These are phyloP conservation scores for Gremmenia infestans DNA, from an alignment of 2,329 filamentous ascomycete species.

Conservation along the genomic window DNA sequence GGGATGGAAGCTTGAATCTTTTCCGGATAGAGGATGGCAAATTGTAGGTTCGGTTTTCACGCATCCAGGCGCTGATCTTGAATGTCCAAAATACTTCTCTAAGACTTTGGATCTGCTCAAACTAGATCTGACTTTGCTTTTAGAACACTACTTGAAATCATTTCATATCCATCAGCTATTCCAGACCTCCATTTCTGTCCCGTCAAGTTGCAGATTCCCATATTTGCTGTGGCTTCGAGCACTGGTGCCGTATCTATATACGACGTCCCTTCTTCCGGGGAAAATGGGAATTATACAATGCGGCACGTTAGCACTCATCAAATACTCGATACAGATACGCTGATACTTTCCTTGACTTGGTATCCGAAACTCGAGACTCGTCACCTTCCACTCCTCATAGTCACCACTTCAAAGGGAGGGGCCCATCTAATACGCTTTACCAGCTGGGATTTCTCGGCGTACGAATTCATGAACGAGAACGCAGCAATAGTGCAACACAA, in stretches of 20 bases:
- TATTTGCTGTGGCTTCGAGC: slow-evolving; percentile 74
- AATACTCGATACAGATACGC: slow-evolving; percentile 39
- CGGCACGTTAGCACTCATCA: slow-evolving; percentile 38
- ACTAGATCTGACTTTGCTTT: slow-evolving; percentile 5
- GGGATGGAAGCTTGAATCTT: slow-evolving; percentile 69
- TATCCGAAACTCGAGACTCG: background rate
- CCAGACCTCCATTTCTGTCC: slow-evolving; percentile 81
- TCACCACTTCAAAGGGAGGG: slow-evolving; percentile 33
- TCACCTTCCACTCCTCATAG: slow-evolving; percentile 13
- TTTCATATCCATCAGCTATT: slow-evolving; percentile 65
- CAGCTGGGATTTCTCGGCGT: slow-evolving; percentile 5
- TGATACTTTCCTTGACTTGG: slow-evolving; percentile 20
- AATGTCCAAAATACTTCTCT: slow-evolving; percentile 10
- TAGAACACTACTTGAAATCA: slow-evolving; percentile 53
- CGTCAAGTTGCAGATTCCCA: slow-evolving; percentile 28
- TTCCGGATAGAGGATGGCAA: slow-evolving; percentile 49
- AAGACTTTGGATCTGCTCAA: background rate
- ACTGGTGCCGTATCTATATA: slow-evolving; percentile 67
- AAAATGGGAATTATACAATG: slow-evolving; percentile 23
- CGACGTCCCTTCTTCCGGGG: slow-evolving; percentile 34
- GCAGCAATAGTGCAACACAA: slow-evolving; percentile 12
- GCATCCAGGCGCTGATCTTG: background rate
- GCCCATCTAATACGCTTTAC: slow-evolving; percentile 16
- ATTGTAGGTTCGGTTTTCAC: slow-evolving; percentile 46
- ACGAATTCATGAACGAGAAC: slow-evolving; percentile 11